Base-by-base conservation (phyloP, 129 eudicot genomes). In the Erigeron canadensis region DNA sequence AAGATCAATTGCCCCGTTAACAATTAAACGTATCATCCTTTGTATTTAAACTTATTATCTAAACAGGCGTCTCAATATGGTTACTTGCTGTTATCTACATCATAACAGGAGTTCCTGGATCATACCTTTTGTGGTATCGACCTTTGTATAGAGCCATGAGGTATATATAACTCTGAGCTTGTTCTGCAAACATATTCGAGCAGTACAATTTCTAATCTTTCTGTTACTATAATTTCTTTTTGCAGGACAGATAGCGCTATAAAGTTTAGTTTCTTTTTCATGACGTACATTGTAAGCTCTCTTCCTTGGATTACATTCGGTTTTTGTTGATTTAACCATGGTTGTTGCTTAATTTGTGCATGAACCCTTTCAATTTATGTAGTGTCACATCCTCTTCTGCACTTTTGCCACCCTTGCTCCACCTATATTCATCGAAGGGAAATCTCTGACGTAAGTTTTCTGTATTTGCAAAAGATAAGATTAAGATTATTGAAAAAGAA, bases 71-170 rank as follows among this genome's bases (percentile, higher is more conserved):
- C 40, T 74, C 80, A 57, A 84, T 90, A 43, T 95, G 94, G 96
- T 81, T 95, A 74, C 87, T 90, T 75, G 86, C 99, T 71, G 73
- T 95, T 37, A 90, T 95, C 67, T 95, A 95, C 82, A 28, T 84
- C 71, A 75, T 90, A 72, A 65, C 84, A 45, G 99, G 99, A 65
- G 85, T 90, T 78, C 99, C 99, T 48, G 96, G 94, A 57, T 87
- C 94, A 53, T 95, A 90, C 77, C 69, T 88, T n/a, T 67, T 84
- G 59, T 95, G 99, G 99, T 95, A 95, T 75, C 94, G 95, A 51
- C 96, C 99, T 63, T 84, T 90, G 40, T 95, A 95, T 76, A 90
- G 95, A 70, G 99, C 97, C 73, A 84, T 80, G 91, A 90, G 99
- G 99, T 95, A 95, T 78, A 53, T 95, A 95, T 78, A 53, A 54